These are phyloP conservation scores for Rhodamnia rubescens DNA, from an alignment of 345 rosid genomes.

Conservation along the genomic window DNA sequence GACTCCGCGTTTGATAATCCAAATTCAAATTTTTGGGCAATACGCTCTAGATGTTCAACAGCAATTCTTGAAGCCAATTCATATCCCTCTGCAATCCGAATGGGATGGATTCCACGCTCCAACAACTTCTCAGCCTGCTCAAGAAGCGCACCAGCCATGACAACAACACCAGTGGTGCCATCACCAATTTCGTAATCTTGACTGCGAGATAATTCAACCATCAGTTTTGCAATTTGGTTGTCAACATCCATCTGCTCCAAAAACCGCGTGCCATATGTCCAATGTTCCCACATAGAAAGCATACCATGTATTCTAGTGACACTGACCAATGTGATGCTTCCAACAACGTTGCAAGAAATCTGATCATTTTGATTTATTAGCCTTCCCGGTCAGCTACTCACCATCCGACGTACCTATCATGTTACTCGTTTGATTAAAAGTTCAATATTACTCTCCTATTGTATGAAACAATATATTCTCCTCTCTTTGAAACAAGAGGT, in stretches of 20 bases:
- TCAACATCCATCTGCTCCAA: conserved; percentile 99
- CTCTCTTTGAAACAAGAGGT: neutral
- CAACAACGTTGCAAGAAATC: neutral
- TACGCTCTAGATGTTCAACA: conserved; percentile 63
- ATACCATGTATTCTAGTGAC: neutral
- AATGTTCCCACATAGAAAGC: neutral
- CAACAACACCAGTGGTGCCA: conserved; percentile 98
- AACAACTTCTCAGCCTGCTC: conserved; percentile 89
- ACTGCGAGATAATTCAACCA: conserved; percentile 89
- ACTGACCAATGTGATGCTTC: neutral
- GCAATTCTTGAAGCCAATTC: conserved; percentile 89
- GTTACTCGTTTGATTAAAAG: neutral
- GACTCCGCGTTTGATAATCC: conserved; percentile 51
- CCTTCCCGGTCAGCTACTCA: neutral
- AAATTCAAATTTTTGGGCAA: conserved; percentile 74
- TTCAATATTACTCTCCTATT: neutral
- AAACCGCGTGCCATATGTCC: neutral
- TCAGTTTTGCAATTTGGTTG: conserved; percentile 87
- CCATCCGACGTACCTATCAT: neutral
- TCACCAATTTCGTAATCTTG: conserved; percentile 99
- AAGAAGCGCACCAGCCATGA: conserved; percentile 89
- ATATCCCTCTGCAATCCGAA: conserved; percentile 89
- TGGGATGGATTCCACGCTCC: conserved; percentile 97
- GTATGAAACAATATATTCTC: neutral
- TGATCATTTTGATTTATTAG: neutral